Base-by-base conservation (phyloP, 1,284 basidiomycete species). In the Trichosporon faecale region DNA sequence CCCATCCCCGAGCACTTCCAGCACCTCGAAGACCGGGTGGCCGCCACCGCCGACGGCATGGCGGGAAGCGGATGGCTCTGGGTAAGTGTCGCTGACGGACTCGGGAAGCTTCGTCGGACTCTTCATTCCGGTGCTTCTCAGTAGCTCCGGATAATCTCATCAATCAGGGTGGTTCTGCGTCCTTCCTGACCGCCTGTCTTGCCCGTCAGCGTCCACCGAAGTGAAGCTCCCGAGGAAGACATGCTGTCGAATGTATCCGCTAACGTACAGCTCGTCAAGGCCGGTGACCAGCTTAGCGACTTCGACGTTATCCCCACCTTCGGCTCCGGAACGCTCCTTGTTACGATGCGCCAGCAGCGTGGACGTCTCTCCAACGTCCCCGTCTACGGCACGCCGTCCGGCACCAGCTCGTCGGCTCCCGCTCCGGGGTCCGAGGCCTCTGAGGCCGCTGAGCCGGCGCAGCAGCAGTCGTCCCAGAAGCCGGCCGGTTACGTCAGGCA, bases 241-340 rank as follows among this genome's bases (percentile, higher is more conserved):
- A 7, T 3, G 16, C 7, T 18, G 16, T 7, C 7, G 16, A 8
- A 49, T 1, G 18, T 49, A 21, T 49, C n/a, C 46, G 46, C 29
- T 67, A 49, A 67, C 66, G 46, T n/a, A 12, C 69, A 79, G 79
- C 74, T 80, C 69, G 80, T 79, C 60, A 76, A 78, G 76, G 70
- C 74, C 33, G 80, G 77, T 55, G 72, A 76, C 35, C 69, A 70
- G 60, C 52, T 70, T 6, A 61, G 46, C 55, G 76, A 78, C 66
- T 70, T 80, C 57, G 81, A 82, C 67, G 75, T 83, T 55, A 69
- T 84, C 66, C 82, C 83, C 18, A 97, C 96, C 0, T 94, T 93
- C 78, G 95, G 93, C 6, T 87, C 93, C 0, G 95, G 95, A 12
- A 96, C 95, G 0, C 86, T 98, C 21, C 89, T 99, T 75, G 88